Conservation (phyloP, 371 early-diverging fungal genomes). For the Mortierella sp. region DNA sequence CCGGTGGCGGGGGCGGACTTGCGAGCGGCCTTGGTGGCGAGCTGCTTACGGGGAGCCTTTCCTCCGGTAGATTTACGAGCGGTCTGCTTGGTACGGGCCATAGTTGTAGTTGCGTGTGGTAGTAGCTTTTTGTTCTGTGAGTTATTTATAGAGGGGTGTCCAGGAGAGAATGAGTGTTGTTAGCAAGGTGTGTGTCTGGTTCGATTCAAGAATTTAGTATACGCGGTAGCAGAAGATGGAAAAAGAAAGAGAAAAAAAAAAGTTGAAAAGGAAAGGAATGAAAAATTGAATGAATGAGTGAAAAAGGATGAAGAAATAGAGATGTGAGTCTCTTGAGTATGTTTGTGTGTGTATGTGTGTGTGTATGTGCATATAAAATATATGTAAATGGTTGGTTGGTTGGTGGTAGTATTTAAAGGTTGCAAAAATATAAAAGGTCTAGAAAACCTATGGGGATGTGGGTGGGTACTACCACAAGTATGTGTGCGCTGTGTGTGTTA, state of each 20-base stretch:
- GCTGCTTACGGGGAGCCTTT: constrained; percentile 82
- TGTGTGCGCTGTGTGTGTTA: not conserved
- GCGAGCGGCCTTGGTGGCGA: constrained; percentile 90
- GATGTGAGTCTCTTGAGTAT: not conserved
- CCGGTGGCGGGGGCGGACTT: constrained; percentile 83
- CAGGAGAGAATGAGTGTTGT: constrained; percentile 2
- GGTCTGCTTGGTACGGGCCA: constrained; percentile 91
- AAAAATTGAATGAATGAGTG: not conserved
- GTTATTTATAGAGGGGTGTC: constrained; percentile 1
- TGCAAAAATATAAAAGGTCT: not conserved
- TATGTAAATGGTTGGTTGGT: too few relatives aligned
- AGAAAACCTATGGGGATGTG: not conserved
- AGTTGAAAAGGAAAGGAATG: not conserved
- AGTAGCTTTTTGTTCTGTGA: constrained; percentile 58
- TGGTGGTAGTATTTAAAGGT: not conserved
- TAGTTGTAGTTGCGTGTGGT: constrained; percentile 47
- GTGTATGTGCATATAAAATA: not conserved
- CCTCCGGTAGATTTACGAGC: constrained; percentile 85
- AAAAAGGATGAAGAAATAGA: not conserved
- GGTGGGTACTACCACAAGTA: not conserved
- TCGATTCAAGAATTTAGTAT: not conserved
- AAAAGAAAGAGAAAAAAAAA: not conserved
- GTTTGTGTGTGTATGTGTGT: constrained; percentile 1
- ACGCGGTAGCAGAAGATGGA: not conserved
- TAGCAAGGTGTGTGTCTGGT: not conserved